These are phyloP conservation scores for Apiotrichum gracile DNA, from an alignment of 1,284 basidiomycete genomes.

Conservation along the genomic window DNA sequence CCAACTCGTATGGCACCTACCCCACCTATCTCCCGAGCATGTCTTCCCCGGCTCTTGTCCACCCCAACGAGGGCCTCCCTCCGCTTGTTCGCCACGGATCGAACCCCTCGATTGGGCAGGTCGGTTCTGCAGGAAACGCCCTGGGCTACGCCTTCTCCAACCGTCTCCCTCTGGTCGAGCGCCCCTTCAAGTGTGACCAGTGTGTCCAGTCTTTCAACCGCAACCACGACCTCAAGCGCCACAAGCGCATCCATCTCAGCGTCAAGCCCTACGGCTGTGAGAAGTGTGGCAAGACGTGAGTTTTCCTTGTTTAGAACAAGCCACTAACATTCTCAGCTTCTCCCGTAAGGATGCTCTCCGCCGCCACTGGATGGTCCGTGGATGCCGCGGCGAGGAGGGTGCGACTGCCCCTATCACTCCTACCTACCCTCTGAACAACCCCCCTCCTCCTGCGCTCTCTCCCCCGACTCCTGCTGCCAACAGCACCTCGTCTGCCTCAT, in stretches of 20 bases:
- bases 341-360: constrained; percentile 49
- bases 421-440: constrained; percentile 31
- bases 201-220: constrained; percentile 49
- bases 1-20: constrained; percentile 26
- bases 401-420: constrained; percentile 40
- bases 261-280: constrained; percentile 49
- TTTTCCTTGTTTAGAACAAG: neutral
- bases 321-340: constrained; percentile 32
- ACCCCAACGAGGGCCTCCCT: constrained; percentile 17
- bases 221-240: constrained; percentile 49
- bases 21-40: constrained; percentile 16
- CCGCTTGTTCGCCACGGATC: constrained; percentile 30
- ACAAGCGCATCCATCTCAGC: constrained; percentile 48
- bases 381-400: constrained; percentile 45
- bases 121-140: constrained; percentile 11
- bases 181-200: constrained; percentile 48
- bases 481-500: neutral
- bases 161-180: constrained; percentile 36
- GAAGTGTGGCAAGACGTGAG: constrained; percentile 47
- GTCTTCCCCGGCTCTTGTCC: constrained; percentile 14
- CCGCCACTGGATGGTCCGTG: constrained; percentile 49
- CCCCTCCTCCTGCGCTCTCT: constrained; percentile 31
- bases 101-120: constrained; percentile 17
- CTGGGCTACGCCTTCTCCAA: constrained; percentile 32
- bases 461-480: constrained; percentile 29